phyloP scores from a whole-genome alignment of 495 filamentous ascomycete species.

The Pyrenopolyporus hunteri region DNA sequence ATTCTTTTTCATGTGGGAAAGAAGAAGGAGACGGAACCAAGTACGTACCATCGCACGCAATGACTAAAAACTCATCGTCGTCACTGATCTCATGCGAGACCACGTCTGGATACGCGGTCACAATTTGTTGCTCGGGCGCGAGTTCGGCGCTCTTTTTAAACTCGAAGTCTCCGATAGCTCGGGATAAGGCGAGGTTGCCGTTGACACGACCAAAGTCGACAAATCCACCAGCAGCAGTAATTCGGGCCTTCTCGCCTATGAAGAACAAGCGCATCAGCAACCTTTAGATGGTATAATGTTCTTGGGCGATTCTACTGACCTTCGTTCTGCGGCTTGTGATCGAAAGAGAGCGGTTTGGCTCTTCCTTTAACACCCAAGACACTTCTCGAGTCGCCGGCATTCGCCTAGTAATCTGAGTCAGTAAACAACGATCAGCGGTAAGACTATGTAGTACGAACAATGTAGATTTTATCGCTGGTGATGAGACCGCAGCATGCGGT shows the following conservation, averaged over 20 bases:
- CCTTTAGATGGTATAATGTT: background rate
- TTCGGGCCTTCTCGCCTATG: slow-evolving; percentile 92
- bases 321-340: slow-evolving; percentile 99
- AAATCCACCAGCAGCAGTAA: slow-evolving; percentile 93
- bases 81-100: slow-evolving; percentile 85
- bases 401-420: slow-evolving; percentile 67
- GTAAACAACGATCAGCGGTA: background rate
- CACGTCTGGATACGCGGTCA: slow-evolving; percentile 95
- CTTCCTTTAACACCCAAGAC: slow-evolving; percentile 95
- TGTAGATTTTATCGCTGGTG: slow-evolving; percentile 88
- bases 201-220: slow-evolving; percentile 99
- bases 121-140: slow-evolving; percentile 94
- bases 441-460: slow-evolving; percentile 61
- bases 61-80: slow-evolving; percentile 95
- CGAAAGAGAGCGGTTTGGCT: slow-evolving; percentile 94
- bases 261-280: slow-evolving; percentile 20
- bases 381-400: slow-evolving; percentile 93
- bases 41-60: slow-evolving; percentile 89
- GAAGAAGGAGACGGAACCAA: background rate
- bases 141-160: slow-evolving; percentile 99
- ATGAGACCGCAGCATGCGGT: slow-evolving; percentile 91
- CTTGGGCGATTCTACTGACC: slow-evolving; percentile 56
- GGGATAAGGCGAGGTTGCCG: slow-evolving; percentile 95
- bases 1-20: background rate
- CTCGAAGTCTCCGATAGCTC: slow-evolving; percentile 98